These are phyloP conservation scores for Primulina huaijiensis DNA, from an alignment of 257 asterid species.

Conservation along the genomic window DNA sequence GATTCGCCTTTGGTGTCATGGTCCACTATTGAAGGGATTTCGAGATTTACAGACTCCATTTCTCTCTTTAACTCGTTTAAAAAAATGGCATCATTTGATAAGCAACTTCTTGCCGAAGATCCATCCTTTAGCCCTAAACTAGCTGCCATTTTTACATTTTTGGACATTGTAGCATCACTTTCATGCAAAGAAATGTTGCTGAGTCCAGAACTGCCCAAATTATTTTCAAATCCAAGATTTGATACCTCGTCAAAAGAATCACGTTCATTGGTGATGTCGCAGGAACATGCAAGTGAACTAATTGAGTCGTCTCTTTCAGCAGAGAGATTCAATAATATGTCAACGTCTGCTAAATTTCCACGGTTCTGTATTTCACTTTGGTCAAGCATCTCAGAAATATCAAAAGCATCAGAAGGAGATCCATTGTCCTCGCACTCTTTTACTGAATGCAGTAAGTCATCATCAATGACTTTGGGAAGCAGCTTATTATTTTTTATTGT, in stretches of 20 bases:
- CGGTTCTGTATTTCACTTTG: conserved; percentile 31
- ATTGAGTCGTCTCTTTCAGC: conserved; percentile 36
- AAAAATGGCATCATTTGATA: conserved; percentile 32
- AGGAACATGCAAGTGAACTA: conserved; percentile 33
- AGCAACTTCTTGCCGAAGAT: conserved; percentile 38
- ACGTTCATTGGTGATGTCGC: conserved; percentile 27
- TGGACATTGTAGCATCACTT: conserved; percentile 20
- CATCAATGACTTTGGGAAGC: conserved; percentile 24
- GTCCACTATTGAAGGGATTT: conserved; percentile 28
- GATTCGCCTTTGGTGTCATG: conserved; percentile 26
- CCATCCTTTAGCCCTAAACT: conserved; percentile 30
- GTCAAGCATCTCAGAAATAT: conserved; percentile 30
- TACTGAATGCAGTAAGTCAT: conserved; percentile 25
- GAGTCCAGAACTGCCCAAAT: conserved; percentile 21
- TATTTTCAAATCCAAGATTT: conserved; percentile 26
- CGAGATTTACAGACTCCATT: conserved; percentile 25
- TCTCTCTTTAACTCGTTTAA: conserved; percentile 27
- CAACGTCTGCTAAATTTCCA: conserved; percentile 27
- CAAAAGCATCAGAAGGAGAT: conserved; percentile 31
- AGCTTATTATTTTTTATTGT: conserved; percentile 35
- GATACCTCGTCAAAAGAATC: conserved; percentile 29
- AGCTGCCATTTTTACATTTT: conserved; percentile 24
- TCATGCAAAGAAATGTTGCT: conserved; percentile 23
- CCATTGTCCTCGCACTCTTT: conserved; percentile 37
- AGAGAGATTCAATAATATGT: conserved; percentile 28